phyloP scores from a whole-genome alignment of 208 protist species.

The Acanthamoeba lenticulata region DNA sequence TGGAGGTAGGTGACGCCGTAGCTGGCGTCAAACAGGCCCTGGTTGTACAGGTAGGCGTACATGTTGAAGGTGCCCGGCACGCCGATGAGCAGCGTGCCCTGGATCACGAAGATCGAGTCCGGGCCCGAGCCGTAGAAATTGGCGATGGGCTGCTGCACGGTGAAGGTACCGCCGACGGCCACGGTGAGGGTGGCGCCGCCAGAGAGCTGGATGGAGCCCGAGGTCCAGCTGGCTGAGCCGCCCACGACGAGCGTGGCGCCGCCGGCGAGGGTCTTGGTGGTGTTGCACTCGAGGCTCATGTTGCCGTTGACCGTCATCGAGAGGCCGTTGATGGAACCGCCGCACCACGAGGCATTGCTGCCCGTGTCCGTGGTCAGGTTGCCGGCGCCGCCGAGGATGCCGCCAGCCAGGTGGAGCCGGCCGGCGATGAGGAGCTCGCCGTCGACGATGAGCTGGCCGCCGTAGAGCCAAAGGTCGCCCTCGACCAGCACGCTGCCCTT shows the following conservation, averaged over 20 bases:
- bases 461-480: slow-evolving; percentile 59
- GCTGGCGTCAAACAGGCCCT: slow-evolving; percentile 40
- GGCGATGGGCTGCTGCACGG: slow-evolving; percentile 12
- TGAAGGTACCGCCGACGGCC: background rate
- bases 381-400: slow-evolving; percentile 43
- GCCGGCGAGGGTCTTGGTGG: slow-evolving; percentile 49
- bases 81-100: slow-evolving; percentile 46
- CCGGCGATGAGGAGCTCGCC: slow-evolving; percentile 60
- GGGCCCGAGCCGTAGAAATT: slow-evolving; percentile 51
- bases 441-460: slow-evolving; percentile 48
- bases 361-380: slow-evolving; percentile 25
- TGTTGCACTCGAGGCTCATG: background rate
- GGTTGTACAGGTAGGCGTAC: slow-evolving; percentile 45
- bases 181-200: slow-evolving; percentile 64
- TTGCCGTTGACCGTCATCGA: slow-evolving; percentile 39
- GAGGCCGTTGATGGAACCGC: slow-evolving; percentile 42
- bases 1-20: slow-evolving; percentile 59
- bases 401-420: slow-evolving; percentile 33
- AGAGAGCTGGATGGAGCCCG: slow-evolving; percentile 9
- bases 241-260: slow-evolving; percentile 6
- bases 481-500: slow-evolving; percentile 58
- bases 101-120: slow-evolving; percentile 46
- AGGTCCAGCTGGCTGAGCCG: slow-evolving; percentile 57
- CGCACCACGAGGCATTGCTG: slow-evolving; percentile 45
- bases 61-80: slow-evolving; percentile 51